phyloP scores from a whole-genome alignment of 2,329 filamentous ascomycete species.

The Blastomyces silverae region DNA sequence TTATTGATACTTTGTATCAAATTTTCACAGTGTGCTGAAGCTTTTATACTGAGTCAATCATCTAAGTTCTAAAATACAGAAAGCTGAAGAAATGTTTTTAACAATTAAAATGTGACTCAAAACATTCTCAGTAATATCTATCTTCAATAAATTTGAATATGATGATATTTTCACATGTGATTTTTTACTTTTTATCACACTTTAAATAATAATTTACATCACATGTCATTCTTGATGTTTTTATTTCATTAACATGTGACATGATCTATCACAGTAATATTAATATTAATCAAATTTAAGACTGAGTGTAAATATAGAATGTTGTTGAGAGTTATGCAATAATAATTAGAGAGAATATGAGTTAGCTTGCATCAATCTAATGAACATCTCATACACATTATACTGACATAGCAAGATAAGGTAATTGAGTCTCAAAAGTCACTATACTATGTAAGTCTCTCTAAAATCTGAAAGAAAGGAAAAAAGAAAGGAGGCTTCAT shows the following conservation, averaged over 20 bases:
- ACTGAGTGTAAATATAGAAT: background rate
- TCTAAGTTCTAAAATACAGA: no score
- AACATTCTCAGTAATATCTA: background rate
- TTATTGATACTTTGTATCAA: no score
- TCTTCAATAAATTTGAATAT: background rate
- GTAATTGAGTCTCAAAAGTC: no score
- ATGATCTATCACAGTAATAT: background rate
- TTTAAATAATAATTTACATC: background rate
- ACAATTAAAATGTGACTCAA: no score
- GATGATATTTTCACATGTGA: background rate
- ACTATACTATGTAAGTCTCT: no score
- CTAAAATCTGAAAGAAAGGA: no score
- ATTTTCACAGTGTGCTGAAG: no score
- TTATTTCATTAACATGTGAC: background rate
- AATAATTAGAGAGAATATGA: background rate
- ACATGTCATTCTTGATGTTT: background rate
- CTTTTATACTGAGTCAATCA: no score
- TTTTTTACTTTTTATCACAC: background rate
- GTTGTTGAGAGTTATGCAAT: background rate
- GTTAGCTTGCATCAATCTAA: background rate
- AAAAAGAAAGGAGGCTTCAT: no score
- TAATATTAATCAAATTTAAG: background rate
- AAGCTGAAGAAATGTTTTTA: no score
- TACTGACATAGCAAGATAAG: background rate
- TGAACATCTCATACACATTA: background rate